These are phyloP conservation scores for Oidiodendron maius DNA, from an alignment of 495 filamentous ascomycete genomes.

Conservation along the genomic window DNA sequence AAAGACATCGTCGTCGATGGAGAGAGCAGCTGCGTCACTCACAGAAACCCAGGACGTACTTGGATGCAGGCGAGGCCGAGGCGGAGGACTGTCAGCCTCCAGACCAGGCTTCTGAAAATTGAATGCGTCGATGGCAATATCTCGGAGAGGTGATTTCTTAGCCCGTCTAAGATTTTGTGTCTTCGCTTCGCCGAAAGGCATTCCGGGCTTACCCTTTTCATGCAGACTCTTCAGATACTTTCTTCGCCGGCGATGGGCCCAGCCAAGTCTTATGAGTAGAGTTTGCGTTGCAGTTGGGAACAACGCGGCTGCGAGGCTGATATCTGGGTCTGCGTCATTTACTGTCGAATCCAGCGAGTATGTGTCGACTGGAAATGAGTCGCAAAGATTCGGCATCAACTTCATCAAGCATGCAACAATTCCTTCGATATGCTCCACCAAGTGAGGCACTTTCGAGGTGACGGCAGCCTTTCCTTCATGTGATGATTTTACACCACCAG, in stretches of 20 bases:
- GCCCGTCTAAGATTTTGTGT: background rate
- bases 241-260: background rate
- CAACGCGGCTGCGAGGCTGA: background rate
- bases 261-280: background rate
- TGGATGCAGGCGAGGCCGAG: background rate
- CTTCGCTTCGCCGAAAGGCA: background rate
- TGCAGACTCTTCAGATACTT: conserved; percentile 1
- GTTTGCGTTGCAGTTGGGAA: background rate
- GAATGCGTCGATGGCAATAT: background rate
- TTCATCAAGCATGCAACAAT: background rate
- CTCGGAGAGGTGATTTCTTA: background rate
- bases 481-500: background rate
- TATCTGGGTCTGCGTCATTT: background rate
- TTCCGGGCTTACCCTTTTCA: background rate
- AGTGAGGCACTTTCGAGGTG: conserved; percentile 3
- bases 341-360: background rate
- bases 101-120: background rate
- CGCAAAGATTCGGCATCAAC: background rate
- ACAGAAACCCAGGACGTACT: background rate
- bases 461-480: background rate
- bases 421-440: background rate
- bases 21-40: background rate
- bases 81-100: background rate
- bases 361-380: background rate
- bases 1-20: background rate